Evolutionary conservation across 108 stramenopile species (phyloP), one percentile per base, ranked within the genome.

Genomic region (Skeletonema costatum): DNA sequence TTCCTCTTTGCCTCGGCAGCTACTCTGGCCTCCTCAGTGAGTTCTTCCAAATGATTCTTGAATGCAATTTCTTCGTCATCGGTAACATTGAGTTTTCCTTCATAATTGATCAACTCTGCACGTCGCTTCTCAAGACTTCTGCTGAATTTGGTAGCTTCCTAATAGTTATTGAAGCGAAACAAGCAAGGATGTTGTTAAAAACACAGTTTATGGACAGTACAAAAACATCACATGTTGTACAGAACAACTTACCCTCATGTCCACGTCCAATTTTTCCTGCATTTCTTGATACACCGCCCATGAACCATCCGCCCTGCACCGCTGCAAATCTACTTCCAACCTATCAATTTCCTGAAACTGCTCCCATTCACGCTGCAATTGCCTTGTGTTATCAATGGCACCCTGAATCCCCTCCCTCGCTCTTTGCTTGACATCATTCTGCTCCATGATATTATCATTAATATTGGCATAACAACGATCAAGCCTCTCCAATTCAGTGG

Each of bases 401-500:
- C 58, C 66, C 16, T 76, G 56, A n/a, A 97, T 58, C 9, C 63
- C 68, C 32, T 64, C 66, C 39, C 60, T 60, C 44, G 90, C 74
- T 32, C 75, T 65, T 60, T 82, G 71, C 35, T 83, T 66, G 4
- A 68, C 21, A 9, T 76, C 78, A 25, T 66, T 59, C 71, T 94
- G 64, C 11, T 92, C 88, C 8, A 76, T 33, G 31, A 94, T 68
- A 36, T 83, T 71, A 50, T 92, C 93, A 58, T 64, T 41, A 25
- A 87, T 83, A 30, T 42, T 67, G 11, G 87, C 85, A 70, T 91
- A 92, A 7, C 36, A 75, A 11, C 82, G 64, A 78, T 90, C 90
- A 14, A 97, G 79, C 4, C 95, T 82, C 63, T 92, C 93, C 62
- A 98, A 77, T 51, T 97, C 97, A 0, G 98, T 99, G 3, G 99